Percentiles rank a stretch among this genome's conserved stretches.
Conservation (phyloP, 164 flowering plant genomes). For the Liquidambar formosana region DNA sequence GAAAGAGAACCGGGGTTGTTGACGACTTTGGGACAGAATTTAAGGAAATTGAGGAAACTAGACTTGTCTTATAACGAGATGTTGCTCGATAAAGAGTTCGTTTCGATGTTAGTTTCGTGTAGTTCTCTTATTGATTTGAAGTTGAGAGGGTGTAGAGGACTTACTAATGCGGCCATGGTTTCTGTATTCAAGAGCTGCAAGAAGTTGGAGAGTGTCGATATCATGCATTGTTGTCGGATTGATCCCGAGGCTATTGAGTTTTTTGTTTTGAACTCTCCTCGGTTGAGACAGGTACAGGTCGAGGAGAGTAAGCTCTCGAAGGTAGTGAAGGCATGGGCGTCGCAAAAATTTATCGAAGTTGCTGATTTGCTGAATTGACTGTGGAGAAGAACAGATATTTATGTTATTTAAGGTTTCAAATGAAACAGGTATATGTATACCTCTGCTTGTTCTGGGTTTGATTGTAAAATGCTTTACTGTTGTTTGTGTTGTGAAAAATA, state of each 20-base stretch:
- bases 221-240: slow-evolving; percentile 50
- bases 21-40: slow-evolving; percentile 62
- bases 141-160: slow-evolving; percentile 60
- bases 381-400: neutral
- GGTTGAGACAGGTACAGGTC: slow-evolving; percentile 45
- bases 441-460: neutral
- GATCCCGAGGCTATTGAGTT: slow-evolving; percentile 48
- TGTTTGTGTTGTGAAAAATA: too few relatives aligned
- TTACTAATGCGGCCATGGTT: slow-evolving; percentile 35
- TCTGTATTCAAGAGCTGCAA: slow-evolving; percentile 50
- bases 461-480: neutral
- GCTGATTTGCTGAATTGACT: slow-evolving; percentile 14
- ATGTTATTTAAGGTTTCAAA: neutral
- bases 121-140: slow-evolving; percentile 46
- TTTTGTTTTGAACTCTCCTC: slow-evolving; percentile 37
- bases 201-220: slow-evolving; percentile 48
- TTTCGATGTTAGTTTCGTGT: slow-evolving; percentile 70
- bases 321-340: slow-evolving; percentile 41
- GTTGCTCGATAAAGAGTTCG: slow-evolving; percentile 67
- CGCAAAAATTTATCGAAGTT: slow-evolving; percentile 42
- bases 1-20: slow-evolving; percentile 74
- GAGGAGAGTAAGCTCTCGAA: slow-evolving; percentile 66
- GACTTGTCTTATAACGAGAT: slow-evolving; percentile 74
- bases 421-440: neutral
- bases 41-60: slow-evolving; percentile 50